These are phyloP conservation scores for Magnusiomyces starmeri DNA, from an alignment of 1,139 yeast species.

Conservation along the genomic window DNA sequence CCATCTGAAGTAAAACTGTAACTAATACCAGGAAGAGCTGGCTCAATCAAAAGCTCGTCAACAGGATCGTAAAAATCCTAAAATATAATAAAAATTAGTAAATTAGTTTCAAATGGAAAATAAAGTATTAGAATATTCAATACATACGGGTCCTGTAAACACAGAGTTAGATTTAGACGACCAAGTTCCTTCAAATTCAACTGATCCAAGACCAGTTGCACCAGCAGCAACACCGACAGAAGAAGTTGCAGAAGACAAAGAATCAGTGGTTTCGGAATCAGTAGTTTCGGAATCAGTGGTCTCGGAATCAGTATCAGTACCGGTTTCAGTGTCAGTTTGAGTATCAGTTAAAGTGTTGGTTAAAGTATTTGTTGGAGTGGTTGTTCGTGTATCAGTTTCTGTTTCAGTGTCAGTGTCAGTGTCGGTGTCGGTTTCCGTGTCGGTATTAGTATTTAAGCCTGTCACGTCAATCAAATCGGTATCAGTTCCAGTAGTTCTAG, in stretches of 20 bases:
- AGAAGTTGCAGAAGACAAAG: background rate
- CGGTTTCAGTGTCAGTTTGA: background rate
- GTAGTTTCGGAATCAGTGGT: constrained; percentile 1
- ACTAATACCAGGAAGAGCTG: constrained; percentile 89
- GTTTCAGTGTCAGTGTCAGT: background rate
- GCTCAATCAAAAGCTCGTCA: constrained; percentile 88
- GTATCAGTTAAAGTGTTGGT: background rate
- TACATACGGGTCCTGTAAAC: constrained; percentile 72
- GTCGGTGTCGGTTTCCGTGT: no score
- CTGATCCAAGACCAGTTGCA: constrained; percentile 1
- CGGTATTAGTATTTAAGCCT: no score
- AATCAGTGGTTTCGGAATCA: background rate
- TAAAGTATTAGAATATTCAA: background rate
- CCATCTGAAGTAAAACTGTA: constrained; percentile 92
- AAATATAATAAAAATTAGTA: background rate
- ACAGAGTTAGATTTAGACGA: constrained; percentile 87
- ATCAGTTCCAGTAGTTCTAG: no score
- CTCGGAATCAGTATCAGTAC: background rate
- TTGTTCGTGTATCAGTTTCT: background rate
- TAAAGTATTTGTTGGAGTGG: background rate
- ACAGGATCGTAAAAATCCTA: constrained; percentile 87
- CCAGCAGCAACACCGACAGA: constrained; percentile 5
- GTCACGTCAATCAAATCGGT: no score
- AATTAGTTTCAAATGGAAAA: background rate
- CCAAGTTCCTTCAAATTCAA: constrained; percentile 75